Conservation (phyloP, 2,329 filamentous ascomycete species). For the Fusarium fujikuroi region DNA sequence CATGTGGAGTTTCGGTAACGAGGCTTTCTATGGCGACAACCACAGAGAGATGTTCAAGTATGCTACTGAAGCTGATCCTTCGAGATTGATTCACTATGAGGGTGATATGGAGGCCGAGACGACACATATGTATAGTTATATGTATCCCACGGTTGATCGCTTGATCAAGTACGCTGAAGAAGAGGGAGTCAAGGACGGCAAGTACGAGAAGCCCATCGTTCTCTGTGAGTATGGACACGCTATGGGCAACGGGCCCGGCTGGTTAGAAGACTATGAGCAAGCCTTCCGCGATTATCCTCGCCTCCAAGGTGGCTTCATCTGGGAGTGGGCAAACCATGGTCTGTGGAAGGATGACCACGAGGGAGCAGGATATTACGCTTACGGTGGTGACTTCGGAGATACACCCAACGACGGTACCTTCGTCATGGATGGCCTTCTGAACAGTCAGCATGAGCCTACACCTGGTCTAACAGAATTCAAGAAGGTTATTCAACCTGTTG, state of each 20-base stretch:
- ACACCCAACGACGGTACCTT: conserved; percentile 69
- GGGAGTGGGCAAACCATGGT: conserved; percentile 74
- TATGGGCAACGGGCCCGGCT: conserved; percentile 80
- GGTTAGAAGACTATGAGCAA: conserved; percentile 74
- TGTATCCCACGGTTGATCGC: conserved; percentile 69
- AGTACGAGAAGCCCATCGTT: conserved; percentile 67
- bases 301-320: conserved; percentile 74
- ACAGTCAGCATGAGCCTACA: conserved; percentile 64
- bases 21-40: conserved; percentile 77
- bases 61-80: conserved; percentile 66
- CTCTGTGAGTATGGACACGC: conserved; percentile 70
- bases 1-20: conserved; percentile 79
- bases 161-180: conserved; percentile 59
- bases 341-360: conserved; percentile 59
- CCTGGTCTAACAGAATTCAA: conserved; percentile 67
- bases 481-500: conserved; percentile 67
- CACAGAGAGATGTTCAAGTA: conserved; percentile 75
- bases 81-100: conserved; percentile 73
- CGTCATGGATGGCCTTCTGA: conserved; percentile 69
- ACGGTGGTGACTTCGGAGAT: conserved; percentile 72
- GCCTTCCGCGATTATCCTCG: conserved; percentile 69
- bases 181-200: conserved; percentile 57
- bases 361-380: conserved; percentile 65
- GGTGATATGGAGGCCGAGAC: conserved; percentile 68
- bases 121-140: conserved; percentile 74